Evolutionary conservation across 2,329 filamentous ascomycete species (phyloP).

Genomic region (Dryadomyces quercivorus): DNA sequence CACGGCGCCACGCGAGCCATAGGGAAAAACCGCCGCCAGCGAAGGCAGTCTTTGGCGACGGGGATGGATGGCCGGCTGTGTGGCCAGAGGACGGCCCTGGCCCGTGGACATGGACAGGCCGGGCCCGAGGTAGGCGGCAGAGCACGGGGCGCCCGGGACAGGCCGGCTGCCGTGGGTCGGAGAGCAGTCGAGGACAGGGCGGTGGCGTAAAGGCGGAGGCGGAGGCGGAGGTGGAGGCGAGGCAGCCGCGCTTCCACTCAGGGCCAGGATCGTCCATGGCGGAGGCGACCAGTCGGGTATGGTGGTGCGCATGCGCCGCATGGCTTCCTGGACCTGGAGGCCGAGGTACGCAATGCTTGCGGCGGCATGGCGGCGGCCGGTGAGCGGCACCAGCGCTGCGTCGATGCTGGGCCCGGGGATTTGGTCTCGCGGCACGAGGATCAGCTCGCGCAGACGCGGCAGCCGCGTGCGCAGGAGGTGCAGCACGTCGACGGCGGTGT

Average conservation of each 20-base stretch:
- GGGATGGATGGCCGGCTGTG: not conserved
- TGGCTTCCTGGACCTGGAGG: conserved; percentile 16
- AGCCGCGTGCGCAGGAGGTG: conserved; percentile 25
- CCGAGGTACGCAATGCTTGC: conserved; percentile 23
- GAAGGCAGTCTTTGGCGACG: not conserved
- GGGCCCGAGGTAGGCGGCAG: too few relatives aligned
- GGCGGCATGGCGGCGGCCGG: not conserved
- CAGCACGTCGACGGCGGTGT: conserved; percentile 26
- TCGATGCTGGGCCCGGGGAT: conserved; percentile 20
- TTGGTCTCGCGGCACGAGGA: conserved; percentile 30
- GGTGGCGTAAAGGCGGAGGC: too few relatives aligned
- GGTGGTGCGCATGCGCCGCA: not conserved
- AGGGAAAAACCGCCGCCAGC: not conserved
- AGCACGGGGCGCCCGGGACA: too few relatives aligned
- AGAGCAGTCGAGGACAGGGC: not conserved
- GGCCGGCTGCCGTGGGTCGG: not conserved
- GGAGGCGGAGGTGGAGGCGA: too few relatives aligned
- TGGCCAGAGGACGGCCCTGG: not conserved
- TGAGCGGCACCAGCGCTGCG: conserved; percentile 13
- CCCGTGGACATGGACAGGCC: not conserved
- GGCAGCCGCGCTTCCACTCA: conserved; percentile 1
- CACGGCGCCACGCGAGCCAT: not conserved
- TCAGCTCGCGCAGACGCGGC: conserved; percentile 27
- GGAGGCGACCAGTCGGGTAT: conserved; percentile 21
- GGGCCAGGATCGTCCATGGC: conserved; percentile 25